Conservation (phyloP, 805 yeast species). For the Lipomyces japonicus region DNA sequence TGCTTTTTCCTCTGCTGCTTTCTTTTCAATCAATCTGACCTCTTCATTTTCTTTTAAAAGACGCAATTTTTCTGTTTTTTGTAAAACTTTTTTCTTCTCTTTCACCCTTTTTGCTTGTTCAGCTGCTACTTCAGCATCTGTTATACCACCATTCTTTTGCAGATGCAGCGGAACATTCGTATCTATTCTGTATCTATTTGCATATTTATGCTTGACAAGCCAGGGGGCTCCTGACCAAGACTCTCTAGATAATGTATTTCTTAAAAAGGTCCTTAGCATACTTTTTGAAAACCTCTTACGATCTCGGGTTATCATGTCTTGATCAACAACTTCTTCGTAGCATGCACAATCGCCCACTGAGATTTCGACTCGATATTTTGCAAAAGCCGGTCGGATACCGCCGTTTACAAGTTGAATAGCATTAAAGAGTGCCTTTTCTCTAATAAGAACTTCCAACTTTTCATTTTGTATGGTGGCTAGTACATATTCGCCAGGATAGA, state of each 20-base stretch:
- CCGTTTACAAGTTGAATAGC: conserved; percentile 36
- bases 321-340: conserved; percentile 66
- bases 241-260: conserved; percentile 71
- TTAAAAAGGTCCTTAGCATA: conserved; percentile 82
- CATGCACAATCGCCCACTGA: conserved; percentile 33
- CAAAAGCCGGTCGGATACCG: conserved; percentile 49
- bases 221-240: conserved; percentile 91
- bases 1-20: conserved; percentile 7
- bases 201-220: conserved; percentile 80
- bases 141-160: conserved; percentile 19
- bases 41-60: not conserved
- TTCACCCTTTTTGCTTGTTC: conserved; percentile 17
- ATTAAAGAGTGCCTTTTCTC: conserved; percentile 77
- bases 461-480: conserved; percentile 47
- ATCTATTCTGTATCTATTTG: conserved; percentile 59
- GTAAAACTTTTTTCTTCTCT: conserved; percentile 3
- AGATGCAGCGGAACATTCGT: conserved; percentile 34
- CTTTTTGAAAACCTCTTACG: conserved; percentile 85
- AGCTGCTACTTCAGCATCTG: conserved; percentile 19
- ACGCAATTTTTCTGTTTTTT: not conserved
- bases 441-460: conserved; percentile 55
- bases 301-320: conserved; percentile 71
- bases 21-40: not conserved
- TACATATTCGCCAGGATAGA: conserved; percentile 87
- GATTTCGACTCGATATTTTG: conserved; percentile 69